A percentile compares a stretch with the other conserved stretches of the same genome.
phyloP scores from a whole-genome alignment of 345 rosid species.

The Corchorus olitorius region DNA sequence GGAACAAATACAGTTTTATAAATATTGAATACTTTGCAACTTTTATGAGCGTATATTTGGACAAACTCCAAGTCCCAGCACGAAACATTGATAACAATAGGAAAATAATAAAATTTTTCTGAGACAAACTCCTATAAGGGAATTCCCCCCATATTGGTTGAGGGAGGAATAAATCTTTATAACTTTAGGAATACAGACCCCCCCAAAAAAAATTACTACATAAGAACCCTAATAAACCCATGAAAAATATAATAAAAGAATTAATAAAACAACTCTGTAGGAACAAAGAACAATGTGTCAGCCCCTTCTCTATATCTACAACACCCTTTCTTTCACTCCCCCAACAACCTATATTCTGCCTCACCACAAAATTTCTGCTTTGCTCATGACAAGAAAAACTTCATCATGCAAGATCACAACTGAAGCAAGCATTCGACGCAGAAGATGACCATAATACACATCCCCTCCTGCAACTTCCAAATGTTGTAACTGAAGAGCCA shows the following conservation, averaged over 20 bases:
- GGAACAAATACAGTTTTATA: conserved; percentile 3
- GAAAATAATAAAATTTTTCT: background rate
- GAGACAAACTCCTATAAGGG: conserved; percentile 3
- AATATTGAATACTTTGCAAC: background rate
- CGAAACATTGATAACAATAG: conserved; percentile 12
- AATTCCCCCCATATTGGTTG: conserved; percentile 14
- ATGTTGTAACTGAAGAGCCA: conserved; percentile 10
- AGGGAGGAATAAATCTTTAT: conserved; percentile 27
- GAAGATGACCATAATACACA: background rate
- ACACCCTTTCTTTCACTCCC: background rate
- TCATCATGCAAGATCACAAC: background rate
- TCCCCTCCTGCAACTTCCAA: conserved; percentile 16
- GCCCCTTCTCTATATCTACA: conserved; percentile 43
- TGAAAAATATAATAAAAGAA: conserved; percentile 43
- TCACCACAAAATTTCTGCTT: conserved; percentile 27
- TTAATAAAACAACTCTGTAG: conserved; percentile 28
- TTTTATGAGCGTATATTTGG: conserved; percentile 15
- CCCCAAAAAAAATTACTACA: conserved; percentile 11
- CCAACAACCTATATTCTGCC: conserved; percentile 22
- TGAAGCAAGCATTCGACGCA: conserved; percentile 14
- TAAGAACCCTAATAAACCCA: conserved; percentile 9
- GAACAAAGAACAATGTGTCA: conserved; percentile 43
- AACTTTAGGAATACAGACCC: conserved; percentile 26
- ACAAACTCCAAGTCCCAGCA: conserved; percentile 8
- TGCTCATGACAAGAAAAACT: conserved; percentile 1